Percentiles rank a stretch among this genome's conserved stretches.
Evolutionary conservation across 768 basidiomycete species (phyloP).

Genomic region (Melanogaster broomeanus): DNA sequence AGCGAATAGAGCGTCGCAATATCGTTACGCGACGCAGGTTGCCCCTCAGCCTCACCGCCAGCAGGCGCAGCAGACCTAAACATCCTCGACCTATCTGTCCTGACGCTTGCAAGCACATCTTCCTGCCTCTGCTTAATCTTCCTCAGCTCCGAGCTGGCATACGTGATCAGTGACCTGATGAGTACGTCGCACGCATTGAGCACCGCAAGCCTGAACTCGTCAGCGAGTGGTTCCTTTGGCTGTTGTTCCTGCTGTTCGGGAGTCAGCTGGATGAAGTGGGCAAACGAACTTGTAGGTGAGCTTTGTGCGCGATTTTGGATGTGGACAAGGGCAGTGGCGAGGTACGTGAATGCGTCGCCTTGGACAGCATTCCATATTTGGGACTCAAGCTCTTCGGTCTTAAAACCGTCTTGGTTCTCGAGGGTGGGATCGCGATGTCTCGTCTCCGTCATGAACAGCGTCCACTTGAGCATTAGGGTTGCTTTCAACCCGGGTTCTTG

Average conservation of each 20-base stretch:
- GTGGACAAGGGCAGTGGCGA: constrained; percentile 59
- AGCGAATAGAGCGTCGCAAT: constrained; percentile 83
- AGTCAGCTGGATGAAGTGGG: constrained; percentile 39
- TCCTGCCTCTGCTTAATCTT: constrained; percentile 92
- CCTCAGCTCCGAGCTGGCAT: constrained; percentile 77
- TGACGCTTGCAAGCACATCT: constrained; percentile 71
- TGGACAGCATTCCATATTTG: constrained; percentile 85
- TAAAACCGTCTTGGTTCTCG: constrained; percentile 65
- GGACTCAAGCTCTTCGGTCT: constrained; percentile 76
- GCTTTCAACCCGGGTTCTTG: constrained; percentile 72
- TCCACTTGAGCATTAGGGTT: constrained; percentile 81
- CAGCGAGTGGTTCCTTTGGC: constrained; percentile 39
- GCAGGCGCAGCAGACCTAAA: constrained; percentile 47
- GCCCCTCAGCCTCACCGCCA: constrained; percentile 41
- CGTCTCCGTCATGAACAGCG: constrained; percentile 77
- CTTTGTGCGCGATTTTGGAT: constrained; percentile 42
- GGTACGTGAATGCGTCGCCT: constrained; percentile 76
- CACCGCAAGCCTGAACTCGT: constrained; percentile 52
- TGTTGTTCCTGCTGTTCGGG: constrained; percentile 39
- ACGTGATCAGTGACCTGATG: constrained; percentile 68
- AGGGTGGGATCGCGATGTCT: constrained; percentile 67
- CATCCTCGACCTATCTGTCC: constrained; percentile 60
- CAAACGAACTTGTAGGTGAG: constrained; percentile 38
- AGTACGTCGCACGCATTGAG: constrained; percentile 70
- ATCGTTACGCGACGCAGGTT: constrained; percentile 69